Evolutionary conservation across 2,329 filamentous ascomycete species (phyloP).

Genomic region (Orbilia quercus): DNA sequence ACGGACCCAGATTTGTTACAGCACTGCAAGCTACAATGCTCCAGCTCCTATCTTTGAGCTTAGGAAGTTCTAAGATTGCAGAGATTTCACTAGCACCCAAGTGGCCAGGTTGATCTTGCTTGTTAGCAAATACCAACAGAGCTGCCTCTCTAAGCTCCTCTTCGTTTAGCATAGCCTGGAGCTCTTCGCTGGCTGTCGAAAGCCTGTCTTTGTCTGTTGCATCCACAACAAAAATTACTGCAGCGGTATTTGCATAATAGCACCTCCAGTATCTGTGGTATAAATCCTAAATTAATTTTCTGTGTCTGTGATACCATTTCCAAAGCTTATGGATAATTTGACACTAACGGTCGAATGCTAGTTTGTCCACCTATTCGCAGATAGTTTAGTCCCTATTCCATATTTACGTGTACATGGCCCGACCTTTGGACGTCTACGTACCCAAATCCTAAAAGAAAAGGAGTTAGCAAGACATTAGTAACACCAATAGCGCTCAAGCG

Average conservation of each 20-base stretch:
- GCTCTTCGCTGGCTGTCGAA: slow-evolving; percentile 89
- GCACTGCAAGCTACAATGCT: slow-evolving; percentile 98
- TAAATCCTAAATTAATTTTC: not conserved
- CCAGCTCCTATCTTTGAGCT: slow-evolving; percentile 97
- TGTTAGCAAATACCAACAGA: slow-evolving; percentile 95
- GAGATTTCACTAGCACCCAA: slow-evolving; percentile 97
- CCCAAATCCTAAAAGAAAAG: slow-evolving; percentile 34
- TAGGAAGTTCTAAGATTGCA: slow-evolving; percentile 87
- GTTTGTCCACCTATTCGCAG: slow-evolving; percentile 78
- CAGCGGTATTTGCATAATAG: slow-evolving; percentile 98
- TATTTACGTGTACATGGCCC: not conserved
- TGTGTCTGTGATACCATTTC: no score
- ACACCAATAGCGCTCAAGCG: slow-evolving; percentile 29
- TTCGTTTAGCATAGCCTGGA: slow-evolving; percentile 95
- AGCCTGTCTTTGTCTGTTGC: slow-evolving; percentile 96
- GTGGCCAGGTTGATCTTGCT: slow-evolving; percentile 96
- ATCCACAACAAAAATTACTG: slow-evolving; percentile 98
- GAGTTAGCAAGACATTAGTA: not conserved
- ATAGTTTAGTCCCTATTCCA: slow-evolving; percentile 14
- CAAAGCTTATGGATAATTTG: not conserved
- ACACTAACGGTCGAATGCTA: slow-evolving; percentile 79
- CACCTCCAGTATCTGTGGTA: slow-evolving; percentile 83
- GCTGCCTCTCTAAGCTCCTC: slow-evolving; percentile 94
- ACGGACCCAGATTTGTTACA: slow-evolving; percentile 75
- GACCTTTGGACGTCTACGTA: slow-evolving; percentile 10